A percentile compares a stretch with the other conserved stretches of the same genome.
Evolutionary conservation across 2,329 filamentous ascomycete genomes (phyloP).

Genomic region (Trichoderma arundinaceum): DNA sequence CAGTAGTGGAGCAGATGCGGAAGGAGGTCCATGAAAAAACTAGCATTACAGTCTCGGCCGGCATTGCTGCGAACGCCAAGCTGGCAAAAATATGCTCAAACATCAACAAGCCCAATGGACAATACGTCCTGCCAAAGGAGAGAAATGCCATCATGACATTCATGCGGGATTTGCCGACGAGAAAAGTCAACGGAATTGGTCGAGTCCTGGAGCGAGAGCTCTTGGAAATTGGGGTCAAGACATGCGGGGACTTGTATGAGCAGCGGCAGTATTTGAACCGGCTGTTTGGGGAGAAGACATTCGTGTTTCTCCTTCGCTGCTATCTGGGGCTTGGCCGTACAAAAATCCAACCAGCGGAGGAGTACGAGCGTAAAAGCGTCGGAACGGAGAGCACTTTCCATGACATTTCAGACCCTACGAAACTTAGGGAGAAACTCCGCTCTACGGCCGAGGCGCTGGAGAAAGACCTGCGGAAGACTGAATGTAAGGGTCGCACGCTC

Average conservation of each 20-base stretch:
- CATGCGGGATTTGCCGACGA: conserved; percentile 80
- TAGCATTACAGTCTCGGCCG: conserved; percentile 87
- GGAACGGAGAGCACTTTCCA: conserved; percentile 92
- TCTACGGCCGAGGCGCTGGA: conserved; percentile 84
- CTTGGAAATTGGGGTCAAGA: conserved; percentile 83
- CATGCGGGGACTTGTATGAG: conserved; percentile 83
- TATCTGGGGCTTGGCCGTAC: conserved; percentile 88
- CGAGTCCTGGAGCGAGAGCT: conserved; percentile 92
- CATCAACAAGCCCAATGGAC: conserved; percentile 94
- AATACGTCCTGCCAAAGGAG: conserved; percentile 77
- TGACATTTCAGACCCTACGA: conserved; percentile 72
- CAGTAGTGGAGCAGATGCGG: conserved; percentile 78
- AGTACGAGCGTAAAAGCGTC: conserved; percentile 90
- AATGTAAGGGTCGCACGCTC: conserved; percentile 88
- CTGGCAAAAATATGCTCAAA: conserved; percentile 96
- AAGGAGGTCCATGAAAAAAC: conserved; percentile 76
- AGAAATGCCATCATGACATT: conserved; percentile 79
- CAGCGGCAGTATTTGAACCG: conserved; percentile 74
- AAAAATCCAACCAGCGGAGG: conserved; percentile 81
- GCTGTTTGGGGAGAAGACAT: conserved; percentile 91
- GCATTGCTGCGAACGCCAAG: conserved; percentile 91
- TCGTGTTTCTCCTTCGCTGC: conserved; percentile 81
- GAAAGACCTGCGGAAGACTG: conserved; percentile 77
- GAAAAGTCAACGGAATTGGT: conserved; percentile 95
- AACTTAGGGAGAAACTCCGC: conserved; percentile 78